Evolutionary conservation across 2,329 filamentous ascomycete species (phyloP).

Genomic region (Aspergillus pseudonomiae): DNA sequence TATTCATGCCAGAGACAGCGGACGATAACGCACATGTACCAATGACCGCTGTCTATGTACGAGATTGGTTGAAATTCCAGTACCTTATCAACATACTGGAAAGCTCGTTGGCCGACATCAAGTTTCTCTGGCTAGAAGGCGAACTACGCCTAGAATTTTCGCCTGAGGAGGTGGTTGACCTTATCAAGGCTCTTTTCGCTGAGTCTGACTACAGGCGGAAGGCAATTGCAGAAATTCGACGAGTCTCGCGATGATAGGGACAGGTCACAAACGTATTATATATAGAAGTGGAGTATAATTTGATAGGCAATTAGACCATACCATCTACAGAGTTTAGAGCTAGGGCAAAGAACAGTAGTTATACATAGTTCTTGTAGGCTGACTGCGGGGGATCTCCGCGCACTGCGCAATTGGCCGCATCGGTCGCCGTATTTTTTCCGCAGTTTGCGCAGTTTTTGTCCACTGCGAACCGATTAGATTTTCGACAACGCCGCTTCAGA

Average conservation of each 20-base stretch:
- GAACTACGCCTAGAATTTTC: constrained; percentile 65
- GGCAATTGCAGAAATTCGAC: constrained; percentile 61
- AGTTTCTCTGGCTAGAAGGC: constrained; percentile 66
- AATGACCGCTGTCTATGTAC: constrained; percentile 65
- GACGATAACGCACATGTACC: constrained; percentile 42
- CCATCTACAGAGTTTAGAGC: background rate
- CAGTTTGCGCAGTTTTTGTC: constrained; percentile 30
- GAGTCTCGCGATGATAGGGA: constrained; percentile 28
- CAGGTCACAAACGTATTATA: constrained; percentile 2
- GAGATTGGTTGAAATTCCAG: constrained; percentile 67
- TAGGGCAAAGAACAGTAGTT: background rate
- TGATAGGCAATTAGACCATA: background rate
- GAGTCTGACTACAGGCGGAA: constrained; percentile 62
- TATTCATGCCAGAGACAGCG: constrained; percentile 54
- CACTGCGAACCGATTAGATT: constrained; percentile 26
- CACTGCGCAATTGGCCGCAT: constrained; percentile 44
- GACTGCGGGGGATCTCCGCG: constrained; percentile 34
- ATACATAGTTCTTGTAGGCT: background rate
- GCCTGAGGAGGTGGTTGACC: constrained; percentile 62
- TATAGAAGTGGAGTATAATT: background rate
- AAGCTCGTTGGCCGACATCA: constrained; percentile 65
- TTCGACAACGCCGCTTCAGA: background rate
- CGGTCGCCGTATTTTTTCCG: constrained; percentile 45
- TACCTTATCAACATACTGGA: constrained; percentile 67
- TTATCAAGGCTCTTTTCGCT: constrained; percentile 67